Conservation (phyloP, 2,329 filamentous ascomycete genomes). For the Diplocarpon rosae region DNA sequence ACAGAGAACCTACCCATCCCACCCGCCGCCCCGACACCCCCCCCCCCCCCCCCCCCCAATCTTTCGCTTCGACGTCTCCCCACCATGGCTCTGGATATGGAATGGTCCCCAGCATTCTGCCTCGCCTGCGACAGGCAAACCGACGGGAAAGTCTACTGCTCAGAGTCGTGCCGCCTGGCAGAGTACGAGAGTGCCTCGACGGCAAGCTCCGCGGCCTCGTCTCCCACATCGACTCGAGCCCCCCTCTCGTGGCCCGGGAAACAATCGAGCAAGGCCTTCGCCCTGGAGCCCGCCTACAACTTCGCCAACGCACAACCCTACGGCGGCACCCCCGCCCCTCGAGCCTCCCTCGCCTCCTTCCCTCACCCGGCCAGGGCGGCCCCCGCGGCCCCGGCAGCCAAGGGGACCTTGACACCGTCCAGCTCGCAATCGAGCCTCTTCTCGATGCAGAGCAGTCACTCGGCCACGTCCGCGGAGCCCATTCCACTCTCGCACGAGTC, state of each 20-base stretch:
- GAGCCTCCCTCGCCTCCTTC: constrained; percentile 19
- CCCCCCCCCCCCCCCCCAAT: constrained; percentile 4
- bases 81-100: constrained; percentile 27
- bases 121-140: constrained; percentile 88
- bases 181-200: constrained; percentile 63
- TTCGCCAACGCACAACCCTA: constrained; percentile 55
- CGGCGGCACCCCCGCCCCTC: constrained; percentile 36
- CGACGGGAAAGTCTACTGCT: constrained; percentile 76
- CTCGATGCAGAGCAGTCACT: constrained; percentile 57
- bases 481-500: constrained; percentile 62
- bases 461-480: constrained; percentile 41
- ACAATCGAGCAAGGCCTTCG: constrained; percentile 42
- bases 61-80: constrained; percentile 5
- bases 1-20: too few relatives aligned
- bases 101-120: constrained; percentile 86
- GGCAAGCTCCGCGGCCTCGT: constrained; percentile 46
- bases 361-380: constrained; percentile 40
- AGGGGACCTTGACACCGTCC: constrained; percentile 50
- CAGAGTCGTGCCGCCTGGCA: constrained; percentile 77
- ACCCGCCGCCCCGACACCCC: background rate
- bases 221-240: constrained; percentile 37
- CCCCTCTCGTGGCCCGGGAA: constrained; percentile 41
- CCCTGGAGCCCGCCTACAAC: constrained; percentile 65
- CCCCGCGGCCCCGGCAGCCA: constrained; percentile 33
- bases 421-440: constrained; percentile 78